Evolutionary conservation across 2,329 filamentous ascomycete genomes (phyloP), one percentile per base, ranked within the genome.

Genomic region (Magnaporthales sp.): DNA sequence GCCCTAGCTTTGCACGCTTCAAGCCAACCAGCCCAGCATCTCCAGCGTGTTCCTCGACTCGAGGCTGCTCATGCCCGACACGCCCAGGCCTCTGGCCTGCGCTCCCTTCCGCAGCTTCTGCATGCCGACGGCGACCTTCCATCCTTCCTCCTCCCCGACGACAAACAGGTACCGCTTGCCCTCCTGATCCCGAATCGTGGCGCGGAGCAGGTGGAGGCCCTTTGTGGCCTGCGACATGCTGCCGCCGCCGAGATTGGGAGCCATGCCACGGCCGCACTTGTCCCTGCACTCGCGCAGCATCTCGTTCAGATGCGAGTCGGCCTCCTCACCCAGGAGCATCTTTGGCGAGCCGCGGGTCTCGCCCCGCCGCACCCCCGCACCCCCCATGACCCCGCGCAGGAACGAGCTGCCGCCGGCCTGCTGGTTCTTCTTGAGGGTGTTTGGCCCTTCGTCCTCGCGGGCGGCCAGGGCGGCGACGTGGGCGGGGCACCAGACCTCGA

Each of bases 401-500:
- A 81, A 77, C 69, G 81, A 76, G 71, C 74, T 72, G 38, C 73
- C 76, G 54, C 75, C 74, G 69, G 73, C 77, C 74, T 70, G 61
- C 26, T 31, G n/a, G 24, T 63, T 27, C 61, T 63, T 63, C 26
- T 27, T 29, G 56, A 13, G 2, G 22, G 29, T 30, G 29, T 27
- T 24, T 5, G 15, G 15, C 19, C 26, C 13, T 4, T 62, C 60
- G 19, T 62, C 60, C 10, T 65, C 63, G 38, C 54, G 51, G 24
- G 63, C 63, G 24, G 54, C 54, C 63, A 77, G 75, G 74, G 80
- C 80, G 75, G 85, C 80, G 76, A 80, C 86, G 77, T 89, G 86
- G 73, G 86, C 83, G 74, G 88, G 86, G 75, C 89, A 93, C 87
- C 90, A 92, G 81, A 95, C 89, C 85, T 98, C 95, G 77, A 96